Base-by-base conservation (phyloP, 139 green algal genomes). In the Chlamydomonas incerta region DNA sequence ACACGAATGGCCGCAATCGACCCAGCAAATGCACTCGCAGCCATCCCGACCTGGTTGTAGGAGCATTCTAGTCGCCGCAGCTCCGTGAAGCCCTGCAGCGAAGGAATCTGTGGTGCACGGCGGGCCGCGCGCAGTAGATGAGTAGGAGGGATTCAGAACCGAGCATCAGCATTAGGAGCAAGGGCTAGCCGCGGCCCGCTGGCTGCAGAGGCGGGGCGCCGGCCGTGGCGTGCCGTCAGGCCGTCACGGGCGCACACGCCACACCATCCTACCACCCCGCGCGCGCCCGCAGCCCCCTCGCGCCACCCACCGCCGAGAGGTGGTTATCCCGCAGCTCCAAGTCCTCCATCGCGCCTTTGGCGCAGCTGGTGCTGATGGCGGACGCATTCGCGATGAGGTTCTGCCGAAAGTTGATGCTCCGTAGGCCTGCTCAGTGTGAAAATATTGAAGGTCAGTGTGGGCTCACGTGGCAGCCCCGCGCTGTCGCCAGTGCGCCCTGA, bases 241-340 rank as follows among this genome's bases (percentile, higher is more conserved):
- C n/a, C n/a, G n/a, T n/a, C n/a, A n/a, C n/a, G n/a, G n/a, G n/a
- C 41, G 8, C 41, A 50, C 41, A 50, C 41, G 41, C 41, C 41
- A 50, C 41, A 8, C 41, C 41, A 5, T 50, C 6, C 41, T 8
- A 5, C 41, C 41, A 5, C 41, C 41, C 41, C 41, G 6, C 41
- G 41, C 41, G 41, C 41, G 6, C 41, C 41, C 41, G 41, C 5
- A 50, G 41, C 5, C 41, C 41, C 41, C 8, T 8, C 5, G 6
- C 6, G 8, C 41, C 41, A 50, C 41, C 41, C 41, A 50, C 41
- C 41, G 8, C 41, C 6, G 34, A 65, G 41, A 98, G 68, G 52
- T 96, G 91, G 88, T 98, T 98, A 80, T 98, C 96, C 9, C 95
- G 89, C 10, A 98, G 86, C 26, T 98, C 93, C 29, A 98, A 58